Conservation (phyloP, 1,139 yeast species). For the Lodderomyces elongisporus region DNA sequence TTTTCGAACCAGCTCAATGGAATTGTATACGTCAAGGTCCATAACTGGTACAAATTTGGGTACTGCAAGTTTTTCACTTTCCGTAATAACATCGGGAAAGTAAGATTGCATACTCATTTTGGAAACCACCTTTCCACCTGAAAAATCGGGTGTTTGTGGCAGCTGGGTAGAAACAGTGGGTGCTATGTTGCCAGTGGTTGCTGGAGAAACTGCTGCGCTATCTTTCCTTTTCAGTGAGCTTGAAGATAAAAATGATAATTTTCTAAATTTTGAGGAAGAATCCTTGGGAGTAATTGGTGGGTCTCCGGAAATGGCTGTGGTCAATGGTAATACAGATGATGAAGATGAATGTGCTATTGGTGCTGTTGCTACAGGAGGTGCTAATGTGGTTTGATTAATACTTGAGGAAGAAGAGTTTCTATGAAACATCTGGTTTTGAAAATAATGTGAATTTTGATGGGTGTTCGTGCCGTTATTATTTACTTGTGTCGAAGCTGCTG, state of each 20-base stretch:
- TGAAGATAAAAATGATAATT: conserved; percentile 11
- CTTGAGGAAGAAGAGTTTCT: conserved; percentile 6
- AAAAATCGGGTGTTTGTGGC: no score
- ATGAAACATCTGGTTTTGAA: conserved; percentile 9
- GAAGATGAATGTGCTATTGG: background rate
- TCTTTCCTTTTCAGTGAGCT: conserved; percentile 5
- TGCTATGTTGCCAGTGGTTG: conserved; percentile 1
- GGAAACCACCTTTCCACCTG: no score
- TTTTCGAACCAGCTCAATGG: conserved; percentile 18
- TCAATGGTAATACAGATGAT: no score
- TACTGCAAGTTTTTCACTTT: background rate
- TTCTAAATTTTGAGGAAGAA: conserved; percentile 8
- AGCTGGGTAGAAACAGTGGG: no score
- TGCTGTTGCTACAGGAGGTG: background rate
- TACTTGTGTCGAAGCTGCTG: conserved; percentile 1
- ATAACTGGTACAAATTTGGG: conserved; percentile 20
- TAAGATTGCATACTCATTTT: conserved; percentile 6
- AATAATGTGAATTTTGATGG: conserved; percentile 1
- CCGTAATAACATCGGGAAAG: conserved; percentile 7
- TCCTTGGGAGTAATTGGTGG: conserved; percentile 3
- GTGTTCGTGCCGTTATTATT: no score
- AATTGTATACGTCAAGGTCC: conserved; percentile 24
- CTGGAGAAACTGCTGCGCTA: conserved; percentile 6
- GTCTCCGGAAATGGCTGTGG: background rate
- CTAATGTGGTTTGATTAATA: background rate